Evolutionary conservation across 2,329 filamentous ascomycete genomes (phyloP).

Genomic region (Ophiostoma himal-ulmi): DNA sequence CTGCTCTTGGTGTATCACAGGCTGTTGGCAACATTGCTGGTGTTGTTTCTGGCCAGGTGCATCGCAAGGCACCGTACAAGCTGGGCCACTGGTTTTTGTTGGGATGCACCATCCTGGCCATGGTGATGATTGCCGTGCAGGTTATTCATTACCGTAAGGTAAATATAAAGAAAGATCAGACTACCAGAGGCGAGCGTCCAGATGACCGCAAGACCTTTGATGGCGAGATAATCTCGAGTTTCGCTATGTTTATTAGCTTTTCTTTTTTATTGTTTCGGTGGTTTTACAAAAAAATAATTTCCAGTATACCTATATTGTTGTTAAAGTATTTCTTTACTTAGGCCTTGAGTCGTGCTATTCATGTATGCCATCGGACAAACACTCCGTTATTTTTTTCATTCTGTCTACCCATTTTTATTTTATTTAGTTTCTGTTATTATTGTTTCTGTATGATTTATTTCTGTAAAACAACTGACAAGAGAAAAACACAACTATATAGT

Average conservation of each 20-base stretch:
- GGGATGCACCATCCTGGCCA: not conserved
- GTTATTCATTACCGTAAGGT: not conserved
- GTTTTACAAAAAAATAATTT: no score
- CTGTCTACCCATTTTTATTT: no score
- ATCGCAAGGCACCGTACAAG: not conserved
- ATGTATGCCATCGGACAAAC: no score
- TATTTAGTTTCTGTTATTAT: not conserved
- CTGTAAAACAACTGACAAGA: no score
- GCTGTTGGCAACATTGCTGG: not conserved
- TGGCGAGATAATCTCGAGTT: not conserved
- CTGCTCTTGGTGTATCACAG: not conserved
- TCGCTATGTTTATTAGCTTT: not conserved
- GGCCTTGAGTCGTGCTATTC: no score
- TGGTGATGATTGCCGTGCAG: not conserved
- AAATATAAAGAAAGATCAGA: not conserved
- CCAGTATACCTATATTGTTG: no score
- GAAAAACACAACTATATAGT: no score
- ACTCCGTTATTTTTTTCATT: no score
- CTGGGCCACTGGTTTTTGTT: not conserved
- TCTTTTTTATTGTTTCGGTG: not conserved
- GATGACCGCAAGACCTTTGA: not conserved
- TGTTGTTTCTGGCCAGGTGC: not conserved
- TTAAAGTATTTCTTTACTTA: no score
- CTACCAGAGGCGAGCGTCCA: not conserved
- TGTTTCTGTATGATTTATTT: no score